Base-by-base conservation (phyloP, 108 stramenopile genomes). In the Nannochloropsis gaditana region DNA sequence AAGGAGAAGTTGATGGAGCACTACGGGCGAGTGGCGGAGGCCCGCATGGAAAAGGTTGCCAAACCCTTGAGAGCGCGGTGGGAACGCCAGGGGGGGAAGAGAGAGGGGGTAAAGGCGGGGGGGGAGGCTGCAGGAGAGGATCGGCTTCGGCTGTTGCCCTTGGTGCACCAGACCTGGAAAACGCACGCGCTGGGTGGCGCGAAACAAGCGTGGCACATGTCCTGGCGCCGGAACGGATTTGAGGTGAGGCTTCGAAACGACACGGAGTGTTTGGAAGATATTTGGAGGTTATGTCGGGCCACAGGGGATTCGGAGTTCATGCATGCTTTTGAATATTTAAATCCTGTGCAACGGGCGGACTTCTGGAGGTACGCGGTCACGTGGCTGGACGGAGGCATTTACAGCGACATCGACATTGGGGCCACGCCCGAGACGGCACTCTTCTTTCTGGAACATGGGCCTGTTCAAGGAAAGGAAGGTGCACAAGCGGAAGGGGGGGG, bases 171-270 rank as follows among this genome's bases (percentile, higher is more conserved):
- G 59, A 73, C 59, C 19, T 73, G 59, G 59, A 73, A 73, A n/a
- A 73, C 59, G 59, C 59, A 73, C n/a, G 6, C n/a, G 6, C 59
- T 73, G 59, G 59, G n/a, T 15, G 59, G 59, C n/a, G 59, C 59
- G 59, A 73, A 73, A 6, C n/a, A n/a, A 73, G 59, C 59, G 6
- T 73, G 59, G 59, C 59, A 73, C n/a, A 73, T 73, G 59, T 73
- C 59, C 19, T 73, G 59, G 59, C 59, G 59, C n/a, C 59, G 59
- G 59, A 73, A 73, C n/a, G 59, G 59, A 15, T 73, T 73, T 73
- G 2, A n/a, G 59, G 59, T 73, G 15, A 15, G n/a, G n/a, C n/a
- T 73, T 4, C 15, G 59, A n/a, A 73, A 73, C n/a, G 59, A 73
- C 59, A 73, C 59, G 6, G 59, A 73, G n/a, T 73, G 59, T 2